A percentile compares a stretch with the other conserved stretches of the same genome.
These are phyloP conservation scores for Chlorella sp. DNA, from an alignment of 139 green algal species.

Conservation along the genomic window DNA sequence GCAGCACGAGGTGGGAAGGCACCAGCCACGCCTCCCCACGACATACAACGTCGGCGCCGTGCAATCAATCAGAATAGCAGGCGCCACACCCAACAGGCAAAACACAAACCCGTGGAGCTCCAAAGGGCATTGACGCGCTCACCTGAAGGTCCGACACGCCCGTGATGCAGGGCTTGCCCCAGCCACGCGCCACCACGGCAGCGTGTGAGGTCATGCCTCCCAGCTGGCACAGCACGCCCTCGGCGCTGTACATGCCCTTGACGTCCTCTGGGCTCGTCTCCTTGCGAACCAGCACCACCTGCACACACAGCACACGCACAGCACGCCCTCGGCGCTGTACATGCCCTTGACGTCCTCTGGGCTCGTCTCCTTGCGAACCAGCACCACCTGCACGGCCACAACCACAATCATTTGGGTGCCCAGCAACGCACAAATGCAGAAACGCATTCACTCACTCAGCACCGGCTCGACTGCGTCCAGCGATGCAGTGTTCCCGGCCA, in stretches of 20 bases:
- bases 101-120: no score
- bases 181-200: constrained; percentile 79
- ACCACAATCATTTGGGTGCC: no score
- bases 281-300: constrained; percentile 63
- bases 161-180: constrained; percentile 36
- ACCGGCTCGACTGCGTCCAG: neutral
- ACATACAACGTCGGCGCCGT: no score
- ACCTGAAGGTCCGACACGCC: constrained; percentile 2
- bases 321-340: constrained; percentile 68
- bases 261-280: constrained; percentile 87
- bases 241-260: constrained; percentile 59
- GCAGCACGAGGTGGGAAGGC: no score
- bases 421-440: no score
- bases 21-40: no score
- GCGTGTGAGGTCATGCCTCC: constrained; percentile 87
- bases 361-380: constrained; percentile 75
- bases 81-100: no score
- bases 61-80: no score
- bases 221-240: constrained; percentile 75
- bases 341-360: constrained; percentile 80
- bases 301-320: constrained; percentile 53
- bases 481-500: no score
- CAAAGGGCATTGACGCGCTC: no score
- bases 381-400: constrained; percentile 48
- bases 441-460: neutral